Percentiles rank a stretch among this genome's conserved stretches.
Conservation (phyloP, 1,284 basidiomycete genomes). For the Trametes sp. region DNA sequence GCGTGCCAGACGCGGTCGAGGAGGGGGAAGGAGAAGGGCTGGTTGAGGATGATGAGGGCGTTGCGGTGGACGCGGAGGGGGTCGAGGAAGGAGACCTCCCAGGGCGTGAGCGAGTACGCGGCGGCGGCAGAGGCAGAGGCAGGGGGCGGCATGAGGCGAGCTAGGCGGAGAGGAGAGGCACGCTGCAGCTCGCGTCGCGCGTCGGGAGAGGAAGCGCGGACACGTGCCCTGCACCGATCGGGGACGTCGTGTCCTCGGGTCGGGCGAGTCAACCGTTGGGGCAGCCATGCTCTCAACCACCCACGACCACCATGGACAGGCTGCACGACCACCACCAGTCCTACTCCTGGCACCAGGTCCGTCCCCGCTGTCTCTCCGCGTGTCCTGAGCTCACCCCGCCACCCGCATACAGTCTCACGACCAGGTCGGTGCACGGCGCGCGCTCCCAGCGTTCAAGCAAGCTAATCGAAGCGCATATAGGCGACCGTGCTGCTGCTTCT, state of each 20-base stretch:
- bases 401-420: constrained; percentile 48
- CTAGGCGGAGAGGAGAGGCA: constrained; percentile 3
- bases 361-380: constrained; percentile 22
- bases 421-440: constrained; percentile 43
- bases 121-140: not conserved
- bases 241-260: constrained; percentile 23
- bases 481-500: constrained; percentile 80
- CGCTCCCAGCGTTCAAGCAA: not conserved
- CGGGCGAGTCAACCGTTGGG: constrained; percentile 23
- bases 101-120: constrained; percentile 25
- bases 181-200: not conserved
- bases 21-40: constrained; percentile 76
- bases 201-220: constrained; percentile 21
- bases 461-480: constrained; percentile 45
- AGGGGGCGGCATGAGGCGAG: constrained; percentile 2
- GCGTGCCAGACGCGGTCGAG: constrained; percentile 76
- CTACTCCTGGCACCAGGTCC: constrained; percentile 56
- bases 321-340: constrained; percentile 44
- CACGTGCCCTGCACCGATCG: constrained; percentile 23
- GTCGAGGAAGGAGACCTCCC: constrained; percentile 48
- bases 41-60: constrained; percentile 89
- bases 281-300: constrained; percentile 15
- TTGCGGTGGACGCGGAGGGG: constrained; percentile 29
- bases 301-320: constrained; percentile 41
- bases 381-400: not conserved